These are phyloP conservation scores for Aspergillus caelatus DNA, from an alignment of 2,329 filamentous ascomycete genomes.

Conservation along the genomic window DNA sequence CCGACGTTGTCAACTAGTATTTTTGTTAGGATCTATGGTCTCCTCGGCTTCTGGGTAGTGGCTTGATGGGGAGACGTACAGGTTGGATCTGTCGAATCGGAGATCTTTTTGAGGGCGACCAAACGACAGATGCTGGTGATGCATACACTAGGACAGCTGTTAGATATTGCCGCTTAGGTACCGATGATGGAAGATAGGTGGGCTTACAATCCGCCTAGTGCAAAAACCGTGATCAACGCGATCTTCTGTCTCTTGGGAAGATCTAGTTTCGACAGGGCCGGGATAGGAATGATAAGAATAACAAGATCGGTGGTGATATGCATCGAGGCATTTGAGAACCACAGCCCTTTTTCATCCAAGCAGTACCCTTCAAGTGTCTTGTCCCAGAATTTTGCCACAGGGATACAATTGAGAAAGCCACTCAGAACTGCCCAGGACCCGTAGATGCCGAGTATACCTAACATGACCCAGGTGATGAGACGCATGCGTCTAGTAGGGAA, in stretches of 20 bases:
- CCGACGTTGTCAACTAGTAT: conserved; percentile 36
- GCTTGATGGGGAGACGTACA: conserved; percentile 26
- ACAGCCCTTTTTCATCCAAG: conserved; percentile 42
- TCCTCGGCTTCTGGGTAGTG: too few relatives aligned
- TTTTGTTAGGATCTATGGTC: too few relatives aligned
- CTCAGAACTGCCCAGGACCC: conserved; percentile 40
- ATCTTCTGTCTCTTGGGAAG: conserved; percentile 48
- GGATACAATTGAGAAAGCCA: conserved; percentile 40
- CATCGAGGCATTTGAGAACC: conserved; percentile 49
- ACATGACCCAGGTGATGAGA: conserved; percentile 40
- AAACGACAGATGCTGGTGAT: conserved; percentile 40
- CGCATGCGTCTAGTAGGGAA: conserved; percentile 42
- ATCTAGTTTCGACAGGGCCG: conserved; percentile 43
- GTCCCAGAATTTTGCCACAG: conserved; percentile 41
- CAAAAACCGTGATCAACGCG: conserved; percentile 47
- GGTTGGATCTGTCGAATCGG: conserved; percentile 38
- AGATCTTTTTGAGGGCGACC: conserved; percentile 33
- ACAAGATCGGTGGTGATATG: conserved; percentile 50
- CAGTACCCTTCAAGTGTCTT: conserved; percentile 36
- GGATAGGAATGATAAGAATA: conserved; percentile 50
- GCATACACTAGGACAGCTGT: conserved; percentile 28
- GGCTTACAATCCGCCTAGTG: conserved; percentile 40
- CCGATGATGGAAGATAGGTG: not conserved
- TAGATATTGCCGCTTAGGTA: not conserved
- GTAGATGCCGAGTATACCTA: conserved; percentile 37